These are phyloP conservation scores for Fusarium transvaalense DNA, from an alignment of 2,329 filamentous ascomycete genomes.

Conservation along the genomic window DNA sequence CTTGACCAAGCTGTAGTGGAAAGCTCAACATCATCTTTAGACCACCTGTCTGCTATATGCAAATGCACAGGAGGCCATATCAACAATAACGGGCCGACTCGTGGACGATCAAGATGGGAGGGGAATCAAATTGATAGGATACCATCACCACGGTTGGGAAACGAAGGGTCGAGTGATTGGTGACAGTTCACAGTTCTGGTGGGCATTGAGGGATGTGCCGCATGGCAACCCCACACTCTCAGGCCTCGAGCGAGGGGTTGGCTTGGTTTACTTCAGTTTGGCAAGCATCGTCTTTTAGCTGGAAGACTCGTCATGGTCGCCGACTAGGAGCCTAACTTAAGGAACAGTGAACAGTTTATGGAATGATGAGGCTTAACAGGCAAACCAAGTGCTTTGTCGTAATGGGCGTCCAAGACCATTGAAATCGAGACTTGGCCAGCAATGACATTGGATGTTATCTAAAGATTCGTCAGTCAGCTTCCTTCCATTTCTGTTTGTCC, in stretches of 20 bases:
- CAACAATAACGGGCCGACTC: constrained; percentile 49
- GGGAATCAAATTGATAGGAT: constrained; percentile 48
- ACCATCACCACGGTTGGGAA: constrained; percentile 46
- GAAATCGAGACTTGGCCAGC: not conserved
- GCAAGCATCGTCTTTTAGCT: constrained; percentile 15
- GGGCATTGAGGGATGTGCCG: constrained; percentile 41
- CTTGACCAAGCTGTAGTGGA: constrained; percentile 4
- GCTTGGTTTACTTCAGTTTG: not conserved
- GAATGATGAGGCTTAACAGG: not conserved
- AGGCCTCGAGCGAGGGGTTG: constrained; percentile 38
- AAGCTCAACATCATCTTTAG: constrained; percentile 5
- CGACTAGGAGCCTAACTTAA: not conserved
- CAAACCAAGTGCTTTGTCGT: not conserved
- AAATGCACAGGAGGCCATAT: constrained; percentile 19
- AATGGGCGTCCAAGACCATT: not conserved
- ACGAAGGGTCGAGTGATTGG: constrained; percentile 43
- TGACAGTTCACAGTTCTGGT: constrained; percentile 32
- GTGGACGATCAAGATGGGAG: constrained; percentile 33
- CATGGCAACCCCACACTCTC: constrained; percentile 48
- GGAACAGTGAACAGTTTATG: not conserved
- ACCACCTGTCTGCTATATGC: not conserved
- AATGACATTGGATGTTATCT: not conserved
- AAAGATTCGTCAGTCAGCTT: constrained; percentile 18
- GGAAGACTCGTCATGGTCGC: not conserved
- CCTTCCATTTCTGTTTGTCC: constrained; percentile 21